phyloP scores from a whole-genome alignment of 495 filamentous ascomycete species.

The Lindgomyces ingoldianus region DNA sequence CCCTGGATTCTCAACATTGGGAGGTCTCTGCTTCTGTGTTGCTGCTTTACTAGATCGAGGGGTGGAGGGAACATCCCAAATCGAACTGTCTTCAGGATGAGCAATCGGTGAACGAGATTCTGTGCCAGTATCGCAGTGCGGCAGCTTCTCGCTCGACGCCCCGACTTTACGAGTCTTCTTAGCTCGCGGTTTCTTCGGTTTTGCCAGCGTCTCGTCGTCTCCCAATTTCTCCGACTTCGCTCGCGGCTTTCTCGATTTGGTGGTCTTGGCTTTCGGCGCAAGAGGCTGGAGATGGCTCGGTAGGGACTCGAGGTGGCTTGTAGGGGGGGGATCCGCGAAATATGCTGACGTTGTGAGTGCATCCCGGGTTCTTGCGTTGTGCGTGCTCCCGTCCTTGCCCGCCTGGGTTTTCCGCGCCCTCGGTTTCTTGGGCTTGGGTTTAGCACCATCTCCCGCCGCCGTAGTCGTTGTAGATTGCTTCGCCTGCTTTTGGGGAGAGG shows the following conservation, averaged over 20 bases:
- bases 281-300: neutral
- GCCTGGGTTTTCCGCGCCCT: constrained; percentile 14
- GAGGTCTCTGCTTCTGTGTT: constrained; percentile 1
- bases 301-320: neutral
- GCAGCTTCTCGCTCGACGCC: neutral
- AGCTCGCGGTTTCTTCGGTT: constrained; percentile 32
- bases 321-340: neutral
- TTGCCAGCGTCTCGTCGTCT: constrained; percentile 24
- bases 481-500: constrained; percentile 2
- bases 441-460: neutral
- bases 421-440: constrained; percentile 22
- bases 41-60: neutral
- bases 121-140: neutral
- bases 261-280: constrained; percentile 9
- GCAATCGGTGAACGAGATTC: too few relatives aligned
- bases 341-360: neutral
- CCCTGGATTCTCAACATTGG: neutral
- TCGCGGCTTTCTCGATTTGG: constrained; percentile 32
- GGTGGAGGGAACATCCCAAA: constrained; percentile 27
- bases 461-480: constrained; percentile 11
- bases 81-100: constrained; percentile 12
- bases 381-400: neutral
- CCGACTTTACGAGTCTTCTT: constrained; percentile 23
- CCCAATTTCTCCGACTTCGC: constrained; percentile 24
- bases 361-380: neutral